Evolutionary conservation across 768 basidiomycete genomes (phyloP).

Genomic region (Lactarius pseudohatsudake): DNA sequence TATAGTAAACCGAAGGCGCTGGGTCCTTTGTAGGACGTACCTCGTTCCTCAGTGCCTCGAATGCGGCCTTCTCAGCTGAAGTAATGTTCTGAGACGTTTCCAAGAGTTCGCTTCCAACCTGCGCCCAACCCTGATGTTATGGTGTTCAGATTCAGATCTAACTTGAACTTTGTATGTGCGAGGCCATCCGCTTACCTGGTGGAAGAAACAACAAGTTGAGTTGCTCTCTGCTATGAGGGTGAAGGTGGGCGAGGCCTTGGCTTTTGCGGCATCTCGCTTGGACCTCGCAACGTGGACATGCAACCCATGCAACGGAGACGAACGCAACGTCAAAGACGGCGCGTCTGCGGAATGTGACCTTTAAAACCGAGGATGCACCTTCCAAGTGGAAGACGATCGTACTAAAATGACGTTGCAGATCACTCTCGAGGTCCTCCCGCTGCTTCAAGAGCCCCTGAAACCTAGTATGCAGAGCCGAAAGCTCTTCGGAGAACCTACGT

Average conservation of each 20-base stretch:
- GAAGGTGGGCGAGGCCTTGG: conserved; percentile 52
- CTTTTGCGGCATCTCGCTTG: conserved; percentile 57
- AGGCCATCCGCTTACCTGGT: conserved; percentile 45
- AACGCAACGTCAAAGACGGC: conserved; percentile 71
- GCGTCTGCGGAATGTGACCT: conserved; percentile 45
- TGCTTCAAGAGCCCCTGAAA: conserved; percentile 46
- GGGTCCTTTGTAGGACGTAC: conserved; percentile 38
- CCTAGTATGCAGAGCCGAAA: conserved; percentile 48
- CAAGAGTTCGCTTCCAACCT: conserved; percentile 65
- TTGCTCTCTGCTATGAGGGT: conserved; percentile 58
- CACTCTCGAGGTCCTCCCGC: conserved; percentile 53
- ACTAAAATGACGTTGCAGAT: conserved; percentile 58
- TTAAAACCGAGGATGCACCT: conserved; percentile 10
- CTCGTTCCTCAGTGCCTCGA: conserved; percentile 65
- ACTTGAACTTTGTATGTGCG: not conserved
- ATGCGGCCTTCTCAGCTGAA: conserved; percentile 68
- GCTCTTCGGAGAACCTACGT: conserved; percentile 59
- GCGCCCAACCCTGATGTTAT: conserved; percentile 62
- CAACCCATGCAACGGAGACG: conserved; percentile 66
- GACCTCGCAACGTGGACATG: conserved; percentile 68
- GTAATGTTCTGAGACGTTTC: conserved; percentile 54
- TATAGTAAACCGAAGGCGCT: not conserved
- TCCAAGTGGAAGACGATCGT: conserved; percentile 22
- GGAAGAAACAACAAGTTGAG: conserved; percentile 68
- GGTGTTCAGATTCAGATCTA: conserved; percentile 11